Evolutionary conservation across 208 protist genomes (phyloP).

Genomic region (Wallacemonas collosoma): DNA sequence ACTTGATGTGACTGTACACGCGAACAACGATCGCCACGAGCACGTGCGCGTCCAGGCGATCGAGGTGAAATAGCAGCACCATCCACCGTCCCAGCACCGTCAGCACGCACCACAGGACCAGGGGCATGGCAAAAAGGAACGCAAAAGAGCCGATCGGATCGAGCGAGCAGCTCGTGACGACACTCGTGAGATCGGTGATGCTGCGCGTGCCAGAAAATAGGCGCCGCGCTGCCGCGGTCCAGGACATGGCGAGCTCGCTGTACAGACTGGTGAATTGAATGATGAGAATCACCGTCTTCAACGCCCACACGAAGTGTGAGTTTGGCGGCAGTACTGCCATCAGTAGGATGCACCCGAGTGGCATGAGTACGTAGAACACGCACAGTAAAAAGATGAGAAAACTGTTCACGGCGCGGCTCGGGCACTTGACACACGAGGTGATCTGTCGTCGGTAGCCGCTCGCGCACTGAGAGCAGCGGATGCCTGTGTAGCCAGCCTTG

Average conservation of each 20-base stretch:
- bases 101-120: slow-evolving; percentile 17
- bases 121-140: slow-evolving; percentile 20
- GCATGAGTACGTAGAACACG: slow-evolving; percentile 11
- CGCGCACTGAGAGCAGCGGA: slow-evolving; percentile 32
- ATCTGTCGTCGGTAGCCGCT: slow-evolving; percentile 21
- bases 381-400: slow-evolving; percentile 25
- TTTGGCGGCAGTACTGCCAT: slow-evolving; percentile 19
- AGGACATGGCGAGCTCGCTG: slow-evolving; percentile 14
- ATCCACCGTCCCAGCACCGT: slow-evolving; percentile 22
- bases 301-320: slow-evolving; percentile 20
- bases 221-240: slow-evolving; percentile 17
- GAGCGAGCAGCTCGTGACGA: slow-evolving; percentile 23
- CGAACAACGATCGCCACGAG: slow-evolving; percentile 24
- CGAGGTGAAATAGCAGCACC: slow-evolving; percentile 10
- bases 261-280: slow-evolving; percentile 26
- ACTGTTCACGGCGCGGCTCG: slow-evolving; percentile 14
- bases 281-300: slow-evolving; percentile 23
- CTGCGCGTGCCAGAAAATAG: slow-evolving; percentile 25
- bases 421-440: slow-evolving; percentile 30
- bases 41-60: slow-evolving; percentile 20
- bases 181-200: slow-evolving; percentile 18
- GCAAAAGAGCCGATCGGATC: slow-evolving; percentile 10
- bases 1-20: slow-evolving; percentile 26
- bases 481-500: slow-evolving; percentile 32
- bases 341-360: slow-evolving; percentile 16